A percentile compares a stretch with the other conserved stretches of the same genome.
Evolutionary conservation across 2,329 filamentous ascomycete genomes (phyloP).

Genomic region (Lasiodiplodia hormozganensis): DNA sequence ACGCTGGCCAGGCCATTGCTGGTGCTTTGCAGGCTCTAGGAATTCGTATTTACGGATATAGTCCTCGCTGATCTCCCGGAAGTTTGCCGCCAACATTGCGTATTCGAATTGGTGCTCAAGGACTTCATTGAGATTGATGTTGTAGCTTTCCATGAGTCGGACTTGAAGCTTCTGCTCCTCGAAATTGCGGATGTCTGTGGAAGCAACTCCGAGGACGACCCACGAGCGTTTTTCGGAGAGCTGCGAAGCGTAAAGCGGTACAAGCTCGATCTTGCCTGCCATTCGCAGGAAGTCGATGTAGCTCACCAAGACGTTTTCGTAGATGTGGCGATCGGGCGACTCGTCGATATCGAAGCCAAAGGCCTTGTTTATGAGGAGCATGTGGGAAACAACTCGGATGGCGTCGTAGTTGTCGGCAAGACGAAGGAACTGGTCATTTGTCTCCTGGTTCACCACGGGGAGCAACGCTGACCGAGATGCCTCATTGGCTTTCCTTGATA

Average conservation of each 20-base stretch:
- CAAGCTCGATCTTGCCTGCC: slow-evolving; percentile 74
- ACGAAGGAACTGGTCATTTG: slow-evolving; percentile 39
- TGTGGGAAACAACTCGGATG: slow-evolving; percentile 54
- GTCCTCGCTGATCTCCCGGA: slow-evolving; percentile 33
- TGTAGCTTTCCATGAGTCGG: slow-evolving; percentile 75
- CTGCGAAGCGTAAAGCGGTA: slow-evolving; percentile 87
- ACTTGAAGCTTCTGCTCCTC: slow-evolving; percentile 73
- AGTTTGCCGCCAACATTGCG: neutral
- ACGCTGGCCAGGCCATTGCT: slow-evolving; percentile 63
- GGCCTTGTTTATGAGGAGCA: slow-evolving; percentile 71
- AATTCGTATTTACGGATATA: slow-evolving; percentile 50
- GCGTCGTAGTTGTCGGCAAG: slow-evolving; percentile 52
- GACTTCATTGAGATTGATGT: slow-evolving; percentile 78
- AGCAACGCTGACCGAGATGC: slow-evolving; percentile 30
- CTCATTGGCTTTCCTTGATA: slow-evolving; percentile 47
- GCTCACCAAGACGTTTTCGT: slow-evolving; percentile 78
- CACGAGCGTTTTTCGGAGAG: slow-evolving; percentile 70
- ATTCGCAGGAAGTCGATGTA: slow-evolving; percentile 83
- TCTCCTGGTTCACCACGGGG: slow-evolving; percentile 29
- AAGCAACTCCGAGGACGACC: slow-evolving; percentile 74
- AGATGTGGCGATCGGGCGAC: slow-evolving; percentile 51
- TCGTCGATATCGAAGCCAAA: slow-evolving; percentile 57
- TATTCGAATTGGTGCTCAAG: slow-evolving; percentile 53
- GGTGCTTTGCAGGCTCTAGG: slow-evolving; percentile 57
- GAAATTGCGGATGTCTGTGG: slow-evolving; percentile 74